phyloP scores from a whole-genome alignment of 768 basidiomycete genomes.

The Leccinum subgranulosum region DNA sequence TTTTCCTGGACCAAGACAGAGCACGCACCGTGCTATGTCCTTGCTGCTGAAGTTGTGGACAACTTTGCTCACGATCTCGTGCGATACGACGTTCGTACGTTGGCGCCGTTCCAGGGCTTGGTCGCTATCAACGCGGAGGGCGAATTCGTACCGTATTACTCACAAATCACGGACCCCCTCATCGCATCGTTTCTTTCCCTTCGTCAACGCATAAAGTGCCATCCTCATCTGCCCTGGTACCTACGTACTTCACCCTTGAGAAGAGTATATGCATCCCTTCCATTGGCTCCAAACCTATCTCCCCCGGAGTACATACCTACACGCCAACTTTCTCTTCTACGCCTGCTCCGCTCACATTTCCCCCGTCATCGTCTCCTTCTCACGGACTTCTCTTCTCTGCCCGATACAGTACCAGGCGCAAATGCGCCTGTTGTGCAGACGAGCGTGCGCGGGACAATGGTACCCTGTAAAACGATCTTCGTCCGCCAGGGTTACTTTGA shows the following conservation, averaged over 20 bases:
- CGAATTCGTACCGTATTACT: constrained; percentile 82
- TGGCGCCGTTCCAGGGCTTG: constrained; percentile 80
- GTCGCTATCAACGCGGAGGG: constrained; percentile 76
- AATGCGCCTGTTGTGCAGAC: constrained; percentile 96
- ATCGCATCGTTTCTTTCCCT: constrained; percentile 74
- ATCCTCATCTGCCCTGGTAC: constrained; percentile 56
- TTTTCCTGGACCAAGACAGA: constrained; percentile 81
- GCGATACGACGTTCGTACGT: constrained; percentile 78
- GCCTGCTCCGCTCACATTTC: constrained; percentile 77
- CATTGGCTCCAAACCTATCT: constrained; percentile 90
- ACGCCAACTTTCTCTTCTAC: constrained; percentile 79
- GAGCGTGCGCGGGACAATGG: constrained; percentile 75
- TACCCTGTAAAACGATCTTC: constrained; percentile 86
- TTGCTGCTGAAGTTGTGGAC: constrained; percentile 97
- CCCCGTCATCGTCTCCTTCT: constrained; percentile 93
- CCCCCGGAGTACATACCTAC: constrained; percentile 91
- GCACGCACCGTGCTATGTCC: constrained; percentile 83
- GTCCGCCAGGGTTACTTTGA: constrained; percentile 97
- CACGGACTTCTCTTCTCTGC: constrained; percentile 87
- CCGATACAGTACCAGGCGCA: constrained; percentile 66
- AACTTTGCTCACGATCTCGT: constrained; percentile 97
- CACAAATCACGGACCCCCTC: constrained; percentile 80
- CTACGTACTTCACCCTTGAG: constrained; percentile 56
- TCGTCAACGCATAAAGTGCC: constrained; percentile 56
- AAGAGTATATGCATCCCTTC: constrained; percentile 63